Percentiles rank a stretch among this genome's conserved stretches.
Conservation (phyloP, 2,329 filamentous ascomycete genomes). For the Fusarium oxysporum region DNA sequence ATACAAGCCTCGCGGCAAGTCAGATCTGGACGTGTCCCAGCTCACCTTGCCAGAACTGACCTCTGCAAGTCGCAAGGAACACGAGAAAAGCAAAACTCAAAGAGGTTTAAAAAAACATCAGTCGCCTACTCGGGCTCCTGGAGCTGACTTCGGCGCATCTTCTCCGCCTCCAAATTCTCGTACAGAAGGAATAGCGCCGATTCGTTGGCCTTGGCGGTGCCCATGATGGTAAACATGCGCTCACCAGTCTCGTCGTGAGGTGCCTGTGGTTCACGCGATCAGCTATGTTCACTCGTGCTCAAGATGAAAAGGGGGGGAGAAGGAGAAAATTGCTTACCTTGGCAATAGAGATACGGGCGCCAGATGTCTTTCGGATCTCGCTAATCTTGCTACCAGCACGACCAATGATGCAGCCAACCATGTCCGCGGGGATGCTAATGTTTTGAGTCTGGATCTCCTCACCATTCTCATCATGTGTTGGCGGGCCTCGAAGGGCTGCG, state of each 20-base stretch:
- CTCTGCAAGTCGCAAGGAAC: slow-evolving; percentile 46
- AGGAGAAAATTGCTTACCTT: slow-evolving; percentile 67
- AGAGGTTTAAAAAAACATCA: slow-evolving; percentile 4
- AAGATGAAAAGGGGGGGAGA: neutral
- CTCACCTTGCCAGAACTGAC: slow-evolving; percentile 64
- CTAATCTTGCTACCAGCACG: slow-evolving; percentile 96
- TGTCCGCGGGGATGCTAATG: slow-evolving; percentile 98
- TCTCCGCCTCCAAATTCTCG: slow-evolving; percentile 98
- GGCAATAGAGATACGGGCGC: slow-evolving; percentile 96
- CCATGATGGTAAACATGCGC: slow-evolving; percentile 99
- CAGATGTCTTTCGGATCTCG: slow-evolving; percentile 96
- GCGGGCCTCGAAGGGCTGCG: slow-evolving; percentile 81
- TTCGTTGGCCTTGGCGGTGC: slow-evolving; percentile 92
- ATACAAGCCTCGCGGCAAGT: slow-evolving; percentile 72
- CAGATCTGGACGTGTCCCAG: slow-evolving; percentile 67
- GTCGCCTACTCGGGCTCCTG: slow-evolving; percentile 62
- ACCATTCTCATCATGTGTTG: slow-evolving; percentile 93
- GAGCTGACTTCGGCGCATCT: slow-evolving; percentile 94
- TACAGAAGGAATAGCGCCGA: slow-evolving; percentile 96
- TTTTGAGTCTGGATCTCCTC: slow-evolving; percentile 99
- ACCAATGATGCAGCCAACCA: slow-evolving; percentile 99
- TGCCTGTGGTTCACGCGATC: slow-evolving; percentile 61
- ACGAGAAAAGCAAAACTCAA: slow-evolving; percentile 47
- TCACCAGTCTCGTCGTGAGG: slow-evolving; percentile 98
- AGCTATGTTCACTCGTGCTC: neutral